A percentile compares a stretch with the other conserved stretches of the same genome.
phyloP scores from a whole-genome alignment of 148 eudicot genomes.

The Nepenthes mirabilis region DNA sequence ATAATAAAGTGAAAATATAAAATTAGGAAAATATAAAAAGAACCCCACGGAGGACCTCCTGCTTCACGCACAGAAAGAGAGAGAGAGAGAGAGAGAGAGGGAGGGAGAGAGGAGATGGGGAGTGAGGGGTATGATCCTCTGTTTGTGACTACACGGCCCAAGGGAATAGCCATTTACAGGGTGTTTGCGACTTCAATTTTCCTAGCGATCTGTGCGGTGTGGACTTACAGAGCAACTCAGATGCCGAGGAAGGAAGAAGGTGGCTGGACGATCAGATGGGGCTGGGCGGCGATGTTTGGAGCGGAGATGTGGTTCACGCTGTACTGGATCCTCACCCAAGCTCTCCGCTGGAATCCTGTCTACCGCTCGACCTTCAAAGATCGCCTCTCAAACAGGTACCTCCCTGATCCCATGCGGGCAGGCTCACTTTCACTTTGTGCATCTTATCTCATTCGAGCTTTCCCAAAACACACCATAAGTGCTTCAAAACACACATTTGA shows the following conservation, averaged over 20 bases:
- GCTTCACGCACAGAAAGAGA: too few species aligned
- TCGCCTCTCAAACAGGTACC: constrained; percentile 44
- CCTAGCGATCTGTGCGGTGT: constrained; percentile 29
- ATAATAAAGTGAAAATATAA: too few species aligned
- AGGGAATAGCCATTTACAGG: constrained; percentile 27
- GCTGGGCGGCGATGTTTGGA: constrained; percentile 34
- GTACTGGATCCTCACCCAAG: constrained; percentile 64
- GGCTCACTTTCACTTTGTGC: too few species aligned
- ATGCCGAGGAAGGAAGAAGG: constrained; percentile 13
- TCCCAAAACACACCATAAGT: too few species aligned
- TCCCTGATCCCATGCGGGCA: too few species aligned
- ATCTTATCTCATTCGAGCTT: too few species aligned
- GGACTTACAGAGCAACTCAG: constrained; percentile 36
- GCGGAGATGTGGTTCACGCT: constrained; percentile 67
- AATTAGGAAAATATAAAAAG: too few species aligned
- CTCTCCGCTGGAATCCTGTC: constrained; percentile 39
- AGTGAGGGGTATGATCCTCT: constrained; percentile 17
- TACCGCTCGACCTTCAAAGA: constrained; percentile 44
- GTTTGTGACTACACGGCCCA: constrained; percentile 29
- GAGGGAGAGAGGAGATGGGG: constrained; percentile 3
- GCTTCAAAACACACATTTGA: too few species aligned
- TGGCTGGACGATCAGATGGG: constrained; percentile 8
- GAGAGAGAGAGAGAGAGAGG: too few species aligned
- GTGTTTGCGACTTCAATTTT: constrained; percentile 27
- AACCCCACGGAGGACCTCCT: too few species aligned